Evolutionary conservation across 257 asterid genomes (phyloP).

Genomic region (Plantago major): DNA sequence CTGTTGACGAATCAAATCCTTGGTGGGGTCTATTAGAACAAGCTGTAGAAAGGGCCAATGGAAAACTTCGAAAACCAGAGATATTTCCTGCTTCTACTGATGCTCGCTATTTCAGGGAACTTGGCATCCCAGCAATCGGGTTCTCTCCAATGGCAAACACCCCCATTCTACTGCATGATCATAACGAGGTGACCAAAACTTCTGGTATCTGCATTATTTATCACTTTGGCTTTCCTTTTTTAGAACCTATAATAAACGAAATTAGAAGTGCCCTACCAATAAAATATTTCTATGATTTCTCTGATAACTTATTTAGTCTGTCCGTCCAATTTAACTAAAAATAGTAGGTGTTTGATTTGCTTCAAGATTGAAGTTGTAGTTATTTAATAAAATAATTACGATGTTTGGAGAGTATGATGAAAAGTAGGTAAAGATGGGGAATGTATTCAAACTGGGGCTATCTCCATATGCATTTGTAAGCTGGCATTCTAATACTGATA

Average conservation of each 20-base stretch:
- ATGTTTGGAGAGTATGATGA: too few species aligned
- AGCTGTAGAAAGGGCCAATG: constrained; percentile 58
- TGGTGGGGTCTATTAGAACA: constrained; percentile 83
- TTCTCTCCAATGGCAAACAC: constrained; percentile 98
- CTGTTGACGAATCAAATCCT: constrained; percentile 69
- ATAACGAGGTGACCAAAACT: constrained; percentile 68
- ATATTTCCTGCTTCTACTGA: constrained; percentile 94
- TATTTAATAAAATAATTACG: too few species aligned
- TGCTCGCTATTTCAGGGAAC: constrained; percentile 75
- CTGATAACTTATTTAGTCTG: too few species aligned
- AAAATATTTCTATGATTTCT: too few species aligned
- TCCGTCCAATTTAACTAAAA: too few species aligned
- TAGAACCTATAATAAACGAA: not conserved
- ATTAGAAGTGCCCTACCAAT: too few species aligned
- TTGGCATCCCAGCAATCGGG: constrained; percentile 84
- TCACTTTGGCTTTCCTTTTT: not conserved
- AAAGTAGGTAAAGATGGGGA: too few species aligned
- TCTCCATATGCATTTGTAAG: not conserved
- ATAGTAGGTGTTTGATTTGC: too few species aligned
- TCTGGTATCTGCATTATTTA: constrained; percentile 1
- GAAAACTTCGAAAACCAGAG: constrained; percentile 72
- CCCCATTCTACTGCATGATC: constrained; percentile 93
- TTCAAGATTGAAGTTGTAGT: too few species aligned
- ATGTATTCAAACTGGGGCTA: too few species aligned
- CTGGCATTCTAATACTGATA: constrained; percentile 2